phyloP scores from a whole-genome alignment of 2,329 filamentous ascomycete species.

The Claviceps maximensis region DNA sequence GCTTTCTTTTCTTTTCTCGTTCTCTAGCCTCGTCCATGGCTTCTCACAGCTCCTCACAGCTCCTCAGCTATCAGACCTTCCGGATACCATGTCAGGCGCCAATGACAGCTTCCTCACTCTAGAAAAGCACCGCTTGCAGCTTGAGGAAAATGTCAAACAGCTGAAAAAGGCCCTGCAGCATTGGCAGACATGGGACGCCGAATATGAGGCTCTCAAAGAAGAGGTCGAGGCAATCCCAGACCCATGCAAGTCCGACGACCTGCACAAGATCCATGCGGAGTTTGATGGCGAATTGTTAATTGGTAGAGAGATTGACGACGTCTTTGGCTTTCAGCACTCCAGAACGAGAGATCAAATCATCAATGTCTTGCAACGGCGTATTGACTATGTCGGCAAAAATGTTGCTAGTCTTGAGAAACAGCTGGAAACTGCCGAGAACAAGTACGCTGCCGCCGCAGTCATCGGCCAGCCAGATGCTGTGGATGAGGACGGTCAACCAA shows the following conservation, averaged over 20 bases:
- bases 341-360: constrained; percentile 36
- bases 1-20: background rate
- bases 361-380: constrained; percentile 50
- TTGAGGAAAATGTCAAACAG: constrained; percentile 59
- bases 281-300: constrained; percentile 52
- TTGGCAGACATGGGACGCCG: constrained; percentile 83
- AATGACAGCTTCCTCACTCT: constrained; percentile 50
- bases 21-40: background rate
- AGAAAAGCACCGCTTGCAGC: constrained; percentile 58
- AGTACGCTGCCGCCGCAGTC: constrained; percentile 49
- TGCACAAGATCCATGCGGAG: constrained; percentile 42
- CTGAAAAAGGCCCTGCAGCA: constrained; percentile 66
- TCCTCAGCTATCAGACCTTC: background rate
- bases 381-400: constrained; percentile 85
- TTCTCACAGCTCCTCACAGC: too few species aligned
- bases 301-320: constrained; percentile 39
- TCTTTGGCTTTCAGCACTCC: constrained; percentile 21
- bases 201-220: constrained; percentile 82
- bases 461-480: constrained; percentile 46
- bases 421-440: constrained; percentile 54
- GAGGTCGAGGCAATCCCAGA: constrained; percentile 50
- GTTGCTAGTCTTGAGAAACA: constrained; percentile 61
- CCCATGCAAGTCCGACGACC: constrained; percentile 31
- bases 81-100: constrained; percentile 22
- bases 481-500: constrained; percentile 58